Conservation (phyloP, 352 stramenopile species). For the Phytopythium ostracodes region DNA sequence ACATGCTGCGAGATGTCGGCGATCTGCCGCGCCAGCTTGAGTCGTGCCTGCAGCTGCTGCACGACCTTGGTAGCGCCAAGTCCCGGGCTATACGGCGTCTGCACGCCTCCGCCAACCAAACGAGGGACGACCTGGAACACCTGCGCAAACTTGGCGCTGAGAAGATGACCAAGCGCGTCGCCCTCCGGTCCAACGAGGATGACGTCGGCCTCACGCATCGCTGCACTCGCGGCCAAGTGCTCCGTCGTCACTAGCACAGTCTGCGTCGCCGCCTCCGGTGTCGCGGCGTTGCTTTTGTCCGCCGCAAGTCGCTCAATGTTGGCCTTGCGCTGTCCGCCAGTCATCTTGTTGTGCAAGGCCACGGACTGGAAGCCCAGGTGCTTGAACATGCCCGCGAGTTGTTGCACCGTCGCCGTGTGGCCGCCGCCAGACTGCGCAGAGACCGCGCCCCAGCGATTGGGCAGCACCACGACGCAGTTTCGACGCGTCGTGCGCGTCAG, state of each 20-base stretch:
- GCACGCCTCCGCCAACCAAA: constrained; percentile 3
- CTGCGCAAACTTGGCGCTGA: constrained; percentile 35
- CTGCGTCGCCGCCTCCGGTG: constrained; percentile 11
- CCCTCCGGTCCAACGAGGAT: constrained; percentile 21
- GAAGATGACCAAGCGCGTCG: constrained; percentile 3
- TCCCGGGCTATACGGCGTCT: constrained; percentile 18
- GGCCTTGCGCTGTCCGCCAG: constrained; percentile 42
- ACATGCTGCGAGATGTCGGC: constrained; percentile 43
- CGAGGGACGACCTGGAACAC: constrained; percentile 13
- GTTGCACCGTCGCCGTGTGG: constrained; percentile 10
- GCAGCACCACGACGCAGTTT: constrained; percentile 45
- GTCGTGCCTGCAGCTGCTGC: constrained; percentile 40
- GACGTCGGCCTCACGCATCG: constrained; percentile 29
- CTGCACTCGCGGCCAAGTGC: constrained; percentile 36
- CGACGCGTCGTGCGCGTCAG: constrained; percentile 34
- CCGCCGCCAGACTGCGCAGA: constrained; percentile 7
- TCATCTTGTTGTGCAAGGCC: constrained; percentile 73
- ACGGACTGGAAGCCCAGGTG: constrained; percentile 57
- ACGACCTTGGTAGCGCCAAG: constrained; percentile 21
- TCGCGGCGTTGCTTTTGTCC: background rate
- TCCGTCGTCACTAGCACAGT: constrained; percentile 60
- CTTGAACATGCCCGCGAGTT: constrained; percentile 42
- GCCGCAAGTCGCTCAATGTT: constrained; percentile 37
- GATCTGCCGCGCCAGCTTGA: constrained; percentile 61
- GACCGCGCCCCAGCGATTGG: constrained; percentile 19